Base-by-base conservation (phyloP, 2,329 filamentous ascomycete species). In the Curvularia sp. region DNA sequence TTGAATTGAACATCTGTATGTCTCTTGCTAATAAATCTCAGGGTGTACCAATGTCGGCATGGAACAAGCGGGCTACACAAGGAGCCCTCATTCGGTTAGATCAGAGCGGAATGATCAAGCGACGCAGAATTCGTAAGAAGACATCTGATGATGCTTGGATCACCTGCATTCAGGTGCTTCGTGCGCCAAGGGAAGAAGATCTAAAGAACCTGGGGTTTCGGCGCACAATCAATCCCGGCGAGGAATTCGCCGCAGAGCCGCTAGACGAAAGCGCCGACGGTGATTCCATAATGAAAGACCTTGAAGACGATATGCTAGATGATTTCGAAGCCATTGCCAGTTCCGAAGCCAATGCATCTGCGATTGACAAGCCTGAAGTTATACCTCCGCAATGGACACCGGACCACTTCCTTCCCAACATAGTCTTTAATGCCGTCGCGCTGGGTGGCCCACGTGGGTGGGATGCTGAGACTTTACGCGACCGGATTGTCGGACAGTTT, bases 371-470 rank as follows among this genome's bases (percentile, higher is more conserved):
- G 4, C 43, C 62, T 18, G 67, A 53, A 69, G 60, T 80, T 26
- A 71, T 78, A 13, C 71, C 82, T 15, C 83, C 85, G 7, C 78
- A 77, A 57, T 88, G 86, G 86, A 82, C 76, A 7, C 83, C 85
- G 1, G 83, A 86, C 63, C 73, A 81, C 8, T 77, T 77, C 15
- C 67, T 86, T 24, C 70, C 80, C 39, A 88, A 88, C 60, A 73
- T 83, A 4, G 69, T 88, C 5, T 83, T 82, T 58, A 79, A 85
- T 31, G 66, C 82, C 9, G 75, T 86, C 49, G 73, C 81, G 15
- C 65, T 73, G 24, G 72, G 80, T 24, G 85, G 85, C 1, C 73
- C 70, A 2, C 63, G 73, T 18, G 86, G 86, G 2, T 77, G 81
- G 38, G 83, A 82, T 49, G 82, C 84, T 41, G 75, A 75, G 39